Evolutionary conservation across 768 basidiomycete genomes (phyloP), one percentile per base, ranked within the genome.

Genomic region (Leccinum obscurum): DNA sequence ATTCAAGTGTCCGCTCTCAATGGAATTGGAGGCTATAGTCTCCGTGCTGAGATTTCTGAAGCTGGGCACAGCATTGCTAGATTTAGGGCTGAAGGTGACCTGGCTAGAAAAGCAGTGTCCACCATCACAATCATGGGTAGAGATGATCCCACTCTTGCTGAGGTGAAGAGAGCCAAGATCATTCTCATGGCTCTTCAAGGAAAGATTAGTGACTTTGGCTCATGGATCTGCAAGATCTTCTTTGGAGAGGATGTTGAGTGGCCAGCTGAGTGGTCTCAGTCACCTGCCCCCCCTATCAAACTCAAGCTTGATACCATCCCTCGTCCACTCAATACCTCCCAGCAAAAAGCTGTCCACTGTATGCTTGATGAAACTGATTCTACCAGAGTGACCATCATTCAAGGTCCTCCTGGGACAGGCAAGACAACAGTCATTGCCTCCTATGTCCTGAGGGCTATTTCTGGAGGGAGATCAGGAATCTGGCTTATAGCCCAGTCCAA

Each of bases 401-500:
- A 76, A 37, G 85, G 84, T 1, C 87, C 86, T 35, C 86, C 87
- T 62, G 87, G 87, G 1, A 88, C 86, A 57, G 88, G 88, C 20
- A 90, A 90, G 68, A 90, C 88, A 0, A 85, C 85, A 48, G 88
- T 89, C 2, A 90, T 90, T 72, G 84, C 85, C 11, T 77, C 82
- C 6, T 88, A 77, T 79, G 85, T 87, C 11, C 71, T 80, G 22
- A 74, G 75, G 63, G 81, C 85, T 41, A 66, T 82, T 24, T 63
- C 70, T 28, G 66, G 66, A 52, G 77, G 76, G 0, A 67, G 72
- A 20, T 64, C 70, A 62, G 85, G 88, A 0, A 85, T 92, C 13
- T 94, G 90, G 89, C 82, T 94, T 6, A 77, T 92, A 68, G 90
- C 92, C 35, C 89, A 94, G 68, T 89, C 88, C 17, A 94, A 94